Evolutionary conservation across 768 basidiomycete genomes (phyloP), one percentile per base, ranked within the genome.

Genomic region (Suillus subaureus): DNA sequence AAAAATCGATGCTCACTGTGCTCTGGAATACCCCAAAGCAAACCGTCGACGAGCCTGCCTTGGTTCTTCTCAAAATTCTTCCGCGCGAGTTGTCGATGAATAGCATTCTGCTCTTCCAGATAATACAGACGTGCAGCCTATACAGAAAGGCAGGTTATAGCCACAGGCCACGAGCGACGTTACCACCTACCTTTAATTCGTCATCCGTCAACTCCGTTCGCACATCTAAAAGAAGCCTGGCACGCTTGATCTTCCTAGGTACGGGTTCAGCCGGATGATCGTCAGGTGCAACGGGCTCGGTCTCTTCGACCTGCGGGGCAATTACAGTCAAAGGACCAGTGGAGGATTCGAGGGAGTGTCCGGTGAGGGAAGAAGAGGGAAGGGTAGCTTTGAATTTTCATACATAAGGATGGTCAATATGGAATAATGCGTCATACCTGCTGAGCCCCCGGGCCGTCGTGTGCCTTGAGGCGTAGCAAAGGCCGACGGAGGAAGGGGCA

Each of bases 121-220:
- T 95, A 94, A 67, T 88, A 81, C 42, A 85, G 79, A 35, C 93
- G 84, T 31, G 90, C 87, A 65, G 81, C 76, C 89, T 91, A 61
- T 58, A 16, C 47, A 57, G 1, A 47, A 37, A 54, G 18, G 23
- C 52, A 43, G 42, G 21, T 1, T 64, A 61, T 16, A 67, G 61
- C 63, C 43, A 52, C 3, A 47, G 66, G 9, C 21, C 60, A 58
- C 5, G 39, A 18, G 33, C 33, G 26, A 58, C 55, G 55, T 23
- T 51, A 47, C 28, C 43, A 33, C 73, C 66, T 64, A 87, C 93
- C 81, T 89, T 90, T 52, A 95, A 79, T 76, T 95, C 92, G 4
- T 91, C 89, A 65, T 94, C 91, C 6, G 92, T 92, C 43, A 95
- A 78, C 72, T 95, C 93, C 6, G 88, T 95, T 66, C 91, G 83